Conservation (phyloP, 176 grass and related monocot species). For the Carex pumila region DNA sequence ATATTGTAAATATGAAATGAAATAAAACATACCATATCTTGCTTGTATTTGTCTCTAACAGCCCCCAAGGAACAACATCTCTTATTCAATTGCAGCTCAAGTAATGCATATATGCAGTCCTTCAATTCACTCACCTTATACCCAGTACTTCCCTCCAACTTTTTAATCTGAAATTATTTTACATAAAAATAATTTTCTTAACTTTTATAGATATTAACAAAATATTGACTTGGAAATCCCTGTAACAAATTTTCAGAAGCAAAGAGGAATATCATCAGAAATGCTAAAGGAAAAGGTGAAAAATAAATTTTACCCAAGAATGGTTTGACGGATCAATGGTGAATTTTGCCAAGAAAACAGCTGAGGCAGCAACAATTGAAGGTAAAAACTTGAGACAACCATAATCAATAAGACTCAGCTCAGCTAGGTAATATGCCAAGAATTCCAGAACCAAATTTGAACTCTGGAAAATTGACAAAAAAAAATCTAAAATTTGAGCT, state of each 20-base stretch:
- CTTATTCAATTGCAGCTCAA: slow-evolving; percentile 65
- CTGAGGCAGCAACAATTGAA: slow-evolving; percentile 74
- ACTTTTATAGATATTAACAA: slow-evolving; percentile 5
- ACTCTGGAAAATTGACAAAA: slow-evolving; percentile 32
- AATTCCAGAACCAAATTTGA: slow-evolving; percentile 47
- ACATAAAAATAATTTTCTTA: background rate
- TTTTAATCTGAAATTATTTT: slow-evolving; percentile 35
- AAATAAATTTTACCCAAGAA: slow-evolving; percentile 66
- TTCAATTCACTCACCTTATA: slow-evolving; percentile 71
- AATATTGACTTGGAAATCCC: background rate
- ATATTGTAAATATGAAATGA: background rate
- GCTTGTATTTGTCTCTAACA: slow-evolving; percentile 84
- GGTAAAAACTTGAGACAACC: slow-evolving; percentile 63
- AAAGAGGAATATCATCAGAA: background rate
- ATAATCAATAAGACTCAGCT: slow-evolving; percentile 81
- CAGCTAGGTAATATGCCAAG: slow-evolving; percentile 60
- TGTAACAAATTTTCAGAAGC: background rate
- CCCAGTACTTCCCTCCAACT: slow-evolving; percentile 49
- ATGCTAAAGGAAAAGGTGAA: background rate
- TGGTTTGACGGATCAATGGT: slow-evolving; percentile 44
- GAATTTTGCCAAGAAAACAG: slow-evolving; percentile 64
- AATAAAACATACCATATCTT: slow-evolving; percentile 50
- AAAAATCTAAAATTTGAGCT: background rate
- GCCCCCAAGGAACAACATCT: slow-evolving; percentile 37
- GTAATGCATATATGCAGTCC: slow-evolving; percentile 51